A percentile compares a stretch with the other conserved stretches of the same genome.
These are phyloP conservation scores for Populus ilicifolia DNA, from an alignment of 345 rosid genomes.

Conservation along the genomic window DNA sequence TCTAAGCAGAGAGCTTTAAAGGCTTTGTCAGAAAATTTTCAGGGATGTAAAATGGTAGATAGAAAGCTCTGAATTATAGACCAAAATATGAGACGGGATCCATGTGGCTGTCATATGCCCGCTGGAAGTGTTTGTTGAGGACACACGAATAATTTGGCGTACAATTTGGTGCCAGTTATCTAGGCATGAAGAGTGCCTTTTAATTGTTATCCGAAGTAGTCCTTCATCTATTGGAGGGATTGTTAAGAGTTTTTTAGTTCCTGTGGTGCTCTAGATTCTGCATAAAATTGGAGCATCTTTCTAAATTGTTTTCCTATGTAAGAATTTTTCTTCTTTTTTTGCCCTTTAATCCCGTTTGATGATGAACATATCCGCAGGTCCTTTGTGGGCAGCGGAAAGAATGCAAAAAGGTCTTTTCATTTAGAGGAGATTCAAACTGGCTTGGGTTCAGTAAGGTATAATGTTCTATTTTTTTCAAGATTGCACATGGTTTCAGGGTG, in stretches of 20 bases:
- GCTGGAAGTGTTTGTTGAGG: not conserved
- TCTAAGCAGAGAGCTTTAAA: not conserved
- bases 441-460: constrained; percentile 66
- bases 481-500: not conserved
- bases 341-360: not conserved
- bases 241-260: not conserved
- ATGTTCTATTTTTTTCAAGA: not conserved
- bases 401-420: constrained; percentile 42
- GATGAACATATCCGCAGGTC: constrained; percentile 37
- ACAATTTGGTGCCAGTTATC: not conserved
- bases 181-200: not conserved
- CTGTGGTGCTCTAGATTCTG: not conserved
- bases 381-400: constrained; percentile 54
- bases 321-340: not conserved
- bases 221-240: not conserved
- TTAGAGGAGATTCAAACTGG: constrained; percentile 74
- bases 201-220: not conserved
- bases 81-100: not conserved
- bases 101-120: not conserved
- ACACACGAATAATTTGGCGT: not conserved
- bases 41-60: not conserved
- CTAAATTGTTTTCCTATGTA: not conserved
- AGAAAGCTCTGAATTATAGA: not conserved
- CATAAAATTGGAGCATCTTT: not conserved
- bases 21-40: not conserved